Percentiles rank a stretch among this genome's conserved stretches.
These are phyloP conservation scores for Stropharia rugosoannulata DNA, from an alignment of 768 basidiomycete genomes.

Conservation along the genomic window DNA sequence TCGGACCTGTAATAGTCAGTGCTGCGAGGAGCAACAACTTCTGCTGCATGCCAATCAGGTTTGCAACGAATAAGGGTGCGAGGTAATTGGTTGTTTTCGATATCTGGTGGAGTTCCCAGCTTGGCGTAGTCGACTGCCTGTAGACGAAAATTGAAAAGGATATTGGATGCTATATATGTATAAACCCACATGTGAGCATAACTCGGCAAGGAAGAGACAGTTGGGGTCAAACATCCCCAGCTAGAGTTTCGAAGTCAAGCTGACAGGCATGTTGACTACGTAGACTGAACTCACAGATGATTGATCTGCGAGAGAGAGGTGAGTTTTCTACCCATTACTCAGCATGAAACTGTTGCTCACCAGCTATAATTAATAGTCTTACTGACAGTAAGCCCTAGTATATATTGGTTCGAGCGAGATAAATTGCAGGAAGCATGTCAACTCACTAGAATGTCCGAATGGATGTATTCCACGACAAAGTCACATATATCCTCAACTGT, in stretches of 20 bases:
- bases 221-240: slow-evolving; percentile 56
- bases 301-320: slow-evolving; percentile 49
- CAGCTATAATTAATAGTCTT: slow-evolving; percentile 69
- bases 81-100: slow-evolving; percentile 46
- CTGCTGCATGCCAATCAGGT: slow-evolving; percentile 77
- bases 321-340: not conserved
- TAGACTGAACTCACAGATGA: slow-evolving; percentile 46
- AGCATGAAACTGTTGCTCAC: slow-evolving; percentile 31
- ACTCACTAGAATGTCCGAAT: slow-evolving; percentile 75
- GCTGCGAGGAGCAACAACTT: slow-evolving; percentile 49
- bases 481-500: slow-evolving; percentile 73
- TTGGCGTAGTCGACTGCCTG: slow-evolving; percentile 82
- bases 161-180: not conserved
- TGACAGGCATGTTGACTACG: not conserved
- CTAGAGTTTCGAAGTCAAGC: slow-evolving; percentile 29
- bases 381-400: slow-evolving; percentile 66
- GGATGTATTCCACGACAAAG: slow-evolving; percentile 82
- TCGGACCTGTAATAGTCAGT: slow-evolving; percentile 72
- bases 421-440: not conserved
- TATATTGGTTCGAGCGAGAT: not conserved
- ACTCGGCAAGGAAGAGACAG: slow-evolving; percentile 57
- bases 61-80: slow-evolving; percentile 59
- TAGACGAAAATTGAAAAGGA: slow-evolving; percentile 13
- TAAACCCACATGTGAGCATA: slow-evolving; percentile 52
- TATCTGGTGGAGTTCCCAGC: slow-evolving; percentile 65